A percentile compares a stretch with the other conserved stretches of the same genome.
phyloP scores from a whole-genome alignment of 208 protist species.

The Trypanosomatidae sp. region DNA sequence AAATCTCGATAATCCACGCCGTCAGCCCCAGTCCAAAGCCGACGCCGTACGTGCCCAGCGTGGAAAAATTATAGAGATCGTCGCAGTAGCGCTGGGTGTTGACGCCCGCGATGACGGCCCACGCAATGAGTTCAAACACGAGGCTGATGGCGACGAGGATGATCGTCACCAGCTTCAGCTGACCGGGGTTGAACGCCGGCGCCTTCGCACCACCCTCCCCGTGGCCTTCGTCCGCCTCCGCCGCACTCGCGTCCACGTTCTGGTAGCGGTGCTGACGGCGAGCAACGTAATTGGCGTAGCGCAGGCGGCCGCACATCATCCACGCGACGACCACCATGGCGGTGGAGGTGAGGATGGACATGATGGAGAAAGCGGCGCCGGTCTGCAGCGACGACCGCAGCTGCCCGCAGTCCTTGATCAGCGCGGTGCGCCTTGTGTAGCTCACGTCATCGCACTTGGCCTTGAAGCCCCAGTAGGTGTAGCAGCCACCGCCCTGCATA shows the following conservation, averaged over 20 bases:
- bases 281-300: slow-evolving; percentile 10
- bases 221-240: background rate
- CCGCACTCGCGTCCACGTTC: slow-evolving; percentile 9
- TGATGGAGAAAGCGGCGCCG: slow-evolving; percentile 74
- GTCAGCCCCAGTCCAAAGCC: slow-evolving; percentile 71
- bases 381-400: slow-evolving; percentile 35
- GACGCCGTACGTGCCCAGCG: slow-evolving; percentile 48
- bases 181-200: slow-evolving; percentile 22
- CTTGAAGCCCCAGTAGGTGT: slow-evolving; percentile 86
- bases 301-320: slow-evolving; percentile 45
- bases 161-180: slow-evolving; percentile 50
- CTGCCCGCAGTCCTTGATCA: slow-evolving; percentile 29
- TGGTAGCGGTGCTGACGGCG: slow-evolving; percentile 12
- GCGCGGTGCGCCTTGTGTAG: slow-evolving; percentile 56
- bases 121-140: slow-evolving; percentile 63
- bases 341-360: slow-evolving; percentile 54
- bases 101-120: slow-evolving; percentile 48
- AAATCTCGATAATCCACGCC: slow-evolving; percentile 43
- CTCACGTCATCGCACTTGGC: slow-evolving; percentile 53
- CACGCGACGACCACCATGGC: slow-evolving; percentile 29
- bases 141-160: slow-evolving; percentile 24
- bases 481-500: slow-evolving; percentile 58
- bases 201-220: slow-evolving; percentile 5
- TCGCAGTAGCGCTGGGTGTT: slow-evolving; percentile 40
- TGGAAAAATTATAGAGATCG: slow-evolving; percentile 14